These are phyloP conservation scores for Filobasidium uniguttulatum DNA, from an alignment of 1,284 basidiomycete genomes.

Conservation along the genomic window DNA sequence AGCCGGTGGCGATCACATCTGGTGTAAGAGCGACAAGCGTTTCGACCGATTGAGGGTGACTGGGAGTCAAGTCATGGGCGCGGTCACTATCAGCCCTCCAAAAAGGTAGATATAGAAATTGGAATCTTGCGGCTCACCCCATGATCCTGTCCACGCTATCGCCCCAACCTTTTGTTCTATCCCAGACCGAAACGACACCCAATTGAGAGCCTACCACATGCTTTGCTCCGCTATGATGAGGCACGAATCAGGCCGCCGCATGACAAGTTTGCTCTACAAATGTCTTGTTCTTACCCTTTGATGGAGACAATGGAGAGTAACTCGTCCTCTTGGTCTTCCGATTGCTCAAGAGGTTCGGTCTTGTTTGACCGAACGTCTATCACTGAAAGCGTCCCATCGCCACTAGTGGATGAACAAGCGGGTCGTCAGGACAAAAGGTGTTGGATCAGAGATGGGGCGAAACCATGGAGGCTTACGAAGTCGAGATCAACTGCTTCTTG, in stretches of 20 bases:
- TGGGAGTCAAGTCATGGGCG: constrained; percentile 23
- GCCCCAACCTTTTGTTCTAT: constrained; percentile 68
- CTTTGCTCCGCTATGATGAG: constrained; percentile 52
- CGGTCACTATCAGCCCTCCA: not conserved
- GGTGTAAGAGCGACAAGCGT: constrained; percentile 59
- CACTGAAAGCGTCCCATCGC: constrained; percentile 79
- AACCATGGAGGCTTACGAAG: constrained; percentile 47
- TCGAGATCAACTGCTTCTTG: constrained; percentile 69
- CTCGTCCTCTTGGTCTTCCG: constrained; percentile 93
- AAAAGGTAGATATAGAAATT: no score
- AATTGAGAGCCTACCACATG: constrained; percentile 78
- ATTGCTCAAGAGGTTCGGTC: constrained; percentile 56
- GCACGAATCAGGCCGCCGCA: no score
- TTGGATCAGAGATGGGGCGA: not conserved
- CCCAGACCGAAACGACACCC: constrained; percentile 83
- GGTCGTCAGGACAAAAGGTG: not conserved
- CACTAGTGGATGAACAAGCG: constrained; percentile 40
- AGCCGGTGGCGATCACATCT: constrained; percentile 67
- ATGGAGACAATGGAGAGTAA: constrained; percentile 70
- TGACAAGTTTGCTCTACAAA: not conserved
- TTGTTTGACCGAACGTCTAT: constrained; percentile 74
- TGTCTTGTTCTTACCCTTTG: constrained; percentile 46
- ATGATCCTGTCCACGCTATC: constrained; percentile 90
- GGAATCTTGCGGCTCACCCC: constrained; percentile 42
- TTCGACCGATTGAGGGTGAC: constrained; percentile 77